Evolutionary conservation across 1,284 basidiomycete species (phyloP), one percentile per base, ranked within the genome.

Genomic region (Vanrija humicola): DNA sequence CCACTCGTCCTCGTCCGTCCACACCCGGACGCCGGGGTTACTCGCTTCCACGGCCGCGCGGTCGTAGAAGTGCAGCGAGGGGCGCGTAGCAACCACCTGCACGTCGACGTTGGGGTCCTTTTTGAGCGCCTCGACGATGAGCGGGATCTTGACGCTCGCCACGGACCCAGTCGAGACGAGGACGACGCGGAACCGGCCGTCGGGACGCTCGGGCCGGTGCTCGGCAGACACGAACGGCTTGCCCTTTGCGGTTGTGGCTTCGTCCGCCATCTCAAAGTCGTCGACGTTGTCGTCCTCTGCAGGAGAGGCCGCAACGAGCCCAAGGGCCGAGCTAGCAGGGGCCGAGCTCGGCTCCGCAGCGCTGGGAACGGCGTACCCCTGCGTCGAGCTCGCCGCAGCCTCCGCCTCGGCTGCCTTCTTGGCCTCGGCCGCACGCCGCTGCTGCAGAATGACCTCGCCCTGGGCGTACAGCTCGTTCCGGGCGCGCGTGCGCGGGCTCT

Each of bases 1-100:
- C 94, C 95, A 98, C 77, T 98, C 95, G 65, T 98, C 91, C 40
- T 82, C 82, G 73, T 98, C 90, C 1, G 80, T 84, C 95, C 95
- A 98, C 6, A 97, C 84, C 45, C 82, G 78, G 0, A 84, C 82
- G 1, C 84, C 86, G 1, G 50, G 46, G 45, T 50, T 26, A 10
- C 39, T 23, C 1, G 21, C 34, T 28, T 61, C 53, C 3, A 93
- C 77, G 1, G 82, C 80, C 4, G 77, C 72, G 26, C 79, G 74
- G 46, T 83, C 78, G 77, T 86, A 96, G 75, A 98, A 97, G 12
- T 84, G 83, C 18, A 92, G 78, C 0, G 90, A 88, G 0, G 84
- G 73, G 52, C 85, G 83, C 0, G 91, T 96, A 0, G 92, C 83
- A 5, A 93, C 86, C 5, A 98, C 85, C 68, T 97, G 85, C 0